A percentile compares a stretch with the other conserved stretches of the same genome.
phyloP scores from a whole-genome alignment of 176 grass and related monocot genomes.

The Neostapfia colusana region DNA sequence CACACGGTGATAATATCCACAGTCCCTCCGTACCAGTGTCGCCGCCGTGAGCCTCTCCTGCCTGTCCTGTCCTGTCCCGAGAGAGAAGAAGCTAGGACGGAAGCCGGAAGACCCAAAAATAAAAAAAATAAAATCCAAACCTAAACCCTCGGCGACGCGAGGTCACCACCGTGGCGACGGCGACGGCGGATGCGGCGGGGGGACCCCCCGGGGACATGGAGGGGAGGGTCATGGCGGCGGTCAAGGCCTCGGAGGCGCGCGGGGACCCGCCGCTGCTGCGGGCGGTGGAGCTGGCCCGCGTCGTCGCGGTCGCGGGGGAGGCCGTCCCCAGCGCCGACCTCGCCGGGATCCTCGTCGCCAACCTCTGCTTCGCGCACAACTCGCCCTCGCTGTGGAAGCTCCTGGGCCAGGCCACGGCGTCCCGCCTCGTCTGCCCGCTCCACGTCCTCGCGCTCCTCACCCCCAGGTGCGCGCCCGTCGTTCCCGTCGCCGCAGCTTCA shows the following conservation, averaged over 20 bases:
- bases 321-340: constrained; percentile 67
- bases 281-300: constrained; percentile 62
- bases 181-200: constrained; percentile 17
- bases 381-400: constrained; percentile 94
- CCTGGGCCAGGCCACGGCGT: constrained; percentile 74
- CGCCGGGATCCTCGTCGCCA: constrained; percentile 77
- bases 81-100: too few relatives aligned
- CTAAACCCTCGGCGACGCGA: constrained; percentile 48
- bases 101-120: too few relatives aligned
- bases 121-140: constrained; percentile 26
- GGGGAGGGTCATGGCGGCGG: constrained; percentile 66
- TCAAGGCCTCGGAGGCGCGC: constrained; percentile 82
- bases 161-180: neutral
- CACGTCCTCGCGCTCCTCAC: constrained; percentile 93
- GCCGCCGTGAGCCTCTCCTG: too few relatives aligned
- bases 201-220: constrained; percentile 47
- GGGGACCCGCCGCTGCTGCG: constrained; percentile 70
- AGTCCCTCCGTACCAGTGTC: too few relatives aligned
- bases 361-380: constrained; percentile 90
- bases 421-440: constrained; percentile 65
- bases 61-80: neutral
- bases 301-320: constrained; percentile 53
- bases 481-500: neutral
- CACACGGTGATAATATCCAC: too few relatives aligned
- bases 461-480: constrained; percentile 40